Percentiles rank a stretch among this genome's conserved stretches.
Conservation (phyloP, 345 rosid genomes). For the Boechera retrofracta region DNA sequence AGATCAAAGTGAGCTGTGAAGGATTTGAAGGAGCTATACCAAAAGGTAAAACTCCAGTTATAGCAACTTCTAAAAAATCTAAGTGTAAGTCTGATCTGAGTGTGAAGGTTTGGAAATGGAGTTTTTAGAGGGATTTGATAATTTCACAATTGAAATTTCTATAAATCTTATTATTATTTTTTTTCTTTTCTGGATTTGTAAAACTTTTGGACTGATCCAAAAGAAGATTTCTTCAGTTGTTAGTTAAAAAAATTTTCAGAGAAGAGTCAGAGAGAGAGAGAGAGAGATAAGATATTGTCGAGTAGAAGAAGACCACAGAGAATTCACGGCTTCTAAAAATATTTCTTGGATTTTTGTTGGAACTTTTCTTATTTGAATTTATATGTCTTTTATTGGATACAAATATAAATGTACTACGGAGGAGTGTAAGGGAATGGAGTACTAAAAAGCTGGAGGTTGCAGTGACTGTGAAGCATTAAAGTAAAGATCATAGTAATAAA, state of each 20-base stretch:
- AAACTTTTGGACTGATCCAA: conserved; percentile 42
- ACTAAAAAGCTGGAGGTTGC: conserved; percentile 39
- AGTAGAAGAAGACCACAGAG: conserved; percentile 31
- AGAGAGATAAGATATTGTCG: conserved; percentile 36
- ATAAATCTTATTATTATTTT: neutral
- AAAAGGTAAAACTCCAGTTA: conserved; percentile 68
- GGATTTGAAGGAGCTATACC: conserved; percentile 72
- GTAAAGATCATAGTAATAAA: conserved; percentile 9
- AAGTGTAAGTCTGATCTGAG: conserved; percentile 87
- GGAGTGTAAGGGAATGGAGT: conserved; percentile 17
- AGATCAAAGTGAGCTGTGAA: conserved; percentile 72
- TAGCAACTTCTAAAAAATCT: conserved; percentile 56
- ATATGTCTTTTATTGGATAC: conserved; percentile 10
- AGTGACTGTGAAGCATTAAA: conserved; percentile 40
- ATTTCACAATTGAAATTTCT: conserved; percentile 27
- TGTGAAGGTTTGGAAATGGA: conserved; percentile 92
- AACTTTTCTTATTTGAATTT: conserved; percentile 26
- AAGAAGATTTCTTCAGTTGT: conserved; percentile 44
- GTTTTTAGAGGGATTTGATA: conserved; percentile 10
- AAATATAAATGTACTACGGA: conserved; percentile 28
- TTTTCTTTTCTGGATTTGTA: conserved; percentile 30
- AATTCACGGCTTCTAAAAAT: conserved; percentile 35
- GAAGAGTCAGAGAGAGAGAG: conserved; percentile 32
- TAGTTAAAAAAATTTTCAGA: conserved; percentile 28
- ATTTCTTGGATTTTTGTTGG: conserved; percentile 26